phyloP scores from a whole-genome alignment of 805 yeast genomes.

The Wickerhamiella nectarea region DNA sequence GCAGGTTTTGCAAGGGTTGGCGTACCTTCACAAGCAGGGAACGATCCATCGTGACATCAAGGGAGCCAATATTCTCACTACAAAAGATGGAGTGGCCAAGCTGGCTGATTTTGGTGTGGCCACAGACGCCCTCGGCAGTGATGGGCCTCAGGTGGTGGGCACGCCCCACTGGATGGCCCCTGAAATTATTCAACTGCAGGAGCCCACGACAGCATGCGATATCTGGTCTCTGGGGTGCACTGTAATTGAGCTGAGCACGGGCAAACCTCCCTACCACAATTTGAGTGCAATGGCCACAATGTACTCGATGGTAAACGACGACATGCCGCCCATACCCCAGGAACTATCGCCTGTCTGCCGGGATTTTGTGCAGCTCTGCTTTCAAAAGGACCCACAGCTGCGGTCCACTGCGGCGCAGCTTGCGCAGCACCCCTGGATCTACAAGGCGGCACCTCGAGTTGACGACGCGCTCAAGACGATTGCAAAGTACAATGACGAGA shows the following conservation, averaged over 20 bases:
- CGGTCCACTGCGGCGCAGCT: slow-evolving; percentile 45
- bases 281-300: slow-evolving; percentile 64
- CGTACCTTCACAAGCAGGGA: slow-evolving; percentile 54
- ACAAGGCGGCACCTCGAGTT: slow-evolving; percentile 9
- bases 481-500: slow-evolving; percentile 21
- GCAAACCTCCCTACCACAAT: slow-evolving; percentile 75
- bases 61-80: slow-evolving; percentile 57
- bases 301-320: slow-evolving; percentile 71
- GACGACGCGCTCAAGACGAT: slow-evolving; percentile 23
- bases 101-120: slow-evolving; percentile 74
- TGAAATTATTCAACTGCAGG: slow-evolving; percentile 66
- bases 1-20: slow-evolving; percentile 48
- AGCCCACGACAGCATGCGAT: slow-evolving; percentile 74
- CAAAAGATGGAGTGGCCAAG: slow-evolving; percentile 49
- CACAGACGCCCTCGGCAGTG: slow-evolving; percentile 24
- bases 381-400: slow-evolving; percentile 51
- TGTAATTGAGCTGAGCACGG: slow-evolving; percentile 70
- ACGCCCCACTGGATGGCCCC: slow-evolving; percentile 99
- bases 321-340: slow-evolving; percentile 54
- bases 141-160: slow-evolving; percentile 38
- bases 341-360: slow-evolving; percentile 29
- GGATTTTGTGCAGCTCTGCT: slow-evolving; percentile 54
- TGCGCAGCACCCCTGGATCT: slow-evolving; percentile 49
- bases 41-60: slow-evolving; percentile 68
- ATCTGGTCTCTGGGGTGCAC: slow-evolving; percentile 87